A percentile compares a stretch with the other conserved stretches of the same genome.
Evolutionary conservation across 331 rosid genomes (phyloP).

Genomic region (Saraca asoca): DNA sequence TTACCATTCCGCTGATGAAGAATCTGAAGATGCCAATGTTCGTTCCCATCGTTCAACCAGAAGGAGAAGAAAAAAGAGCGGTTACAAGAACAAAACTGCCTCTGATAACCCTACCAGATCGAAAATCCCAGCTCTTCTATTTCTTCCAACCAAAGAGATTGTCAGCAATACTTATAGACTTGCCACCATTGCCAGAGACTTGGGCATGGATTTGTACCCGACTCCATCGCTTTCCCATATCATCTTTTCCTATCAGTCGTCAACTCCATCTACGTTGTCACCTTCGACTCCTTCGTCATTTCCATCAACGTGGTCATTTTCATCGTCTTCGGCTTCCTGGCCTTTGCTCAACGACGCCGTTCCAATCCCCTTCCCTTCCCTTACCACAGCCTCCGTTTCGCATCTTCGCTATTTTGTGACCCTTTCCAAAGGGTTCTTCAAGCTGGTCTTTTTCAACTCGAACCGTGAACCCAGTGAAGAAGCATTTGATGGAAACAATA

Average conservation of each 20-base stretch:
- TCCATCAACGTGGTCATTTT: conserved; percentile 40
- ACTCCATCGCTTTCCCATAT: conserved; percentile 73
- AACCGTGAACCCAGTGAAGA: not conserved
- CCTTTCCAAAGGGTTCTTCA: conserved; percentile 57
- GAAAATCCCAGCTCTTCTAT: conserved; percentile 47
- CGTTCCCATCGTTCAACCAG: conserved; percentile 7
- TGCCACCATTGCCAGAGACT: conserved; percentile 63
- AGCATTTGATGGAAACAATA: not conserved
- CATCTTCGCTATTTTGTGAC: conserved; percentile 56
- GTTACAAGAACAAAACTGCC: not conserved
- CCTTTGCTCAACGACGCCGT: conserved; percentile 47
- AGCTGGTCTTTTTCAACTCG: conserved; percentile 55
- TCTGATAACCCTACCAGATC: conserved; percentile 17
- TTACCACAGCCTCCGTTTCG: conserved; percentile 46
- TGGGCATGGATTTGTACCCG: conserved; percentile 60
- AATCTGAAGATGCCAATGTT: conserved; percentile 2
- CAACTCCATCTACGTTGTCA: conserved; percentile 32
- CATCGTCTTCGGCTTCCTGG: conserved; percentile 42
- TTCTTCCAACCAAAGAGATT: conserved; percentile 64
- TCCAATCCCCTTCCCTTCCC: conserved; percentile 66
- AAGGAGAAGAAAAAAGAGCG: conserved; percentile 3
- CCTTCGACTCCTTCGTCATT: conserved; percentile 40
- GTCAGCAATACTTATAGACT: conserved; percentile 56
- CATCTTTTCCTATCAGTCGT: conserved; percentile 50
- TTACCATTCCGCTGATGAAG: not conserved